A percentile compares a stretch with the other conserved stretches of the same genome.
phyloP scores from a whole-genome alignment of 1,139 yeast species.

The Blastobotrys proliferans region DNA sequence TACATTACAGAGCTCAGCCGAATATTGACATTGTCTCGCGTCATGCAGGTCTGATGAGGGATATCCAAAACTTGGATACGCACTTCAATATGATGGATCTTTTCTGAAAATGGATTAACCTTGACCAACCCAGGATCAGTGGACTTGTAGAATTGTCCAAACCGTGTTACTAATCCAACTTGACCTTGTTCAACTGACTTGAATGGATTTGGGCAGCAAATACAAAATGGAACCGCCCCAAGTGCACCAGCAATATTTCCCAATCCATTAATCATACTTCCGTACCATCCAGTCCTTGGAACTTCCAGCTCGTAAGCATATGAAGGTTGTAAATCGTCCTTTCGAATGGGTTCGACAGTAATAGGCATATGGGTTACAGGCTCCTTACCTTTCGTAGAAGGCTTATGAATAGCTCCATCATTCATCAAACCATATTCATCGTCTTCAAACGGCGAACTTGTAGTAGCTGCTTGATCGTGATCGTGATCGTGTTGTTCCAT shows the following conservation, averaged over 20 bases:
- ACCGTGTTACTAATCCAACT: constrained; percentile 65
- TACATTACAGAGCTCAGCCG: constrained; percentile 63
- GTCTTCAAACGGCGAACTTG: constrained; percentile 4
- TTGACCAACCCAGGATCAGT: constrained; percentile 69
- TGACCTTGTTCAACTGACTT: constrained; percentile 61
- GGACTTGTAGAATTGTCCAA: constrained; percentile 63
- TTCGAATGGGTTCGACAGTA: constrained; percentile 31
- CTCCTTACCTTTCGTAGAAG: background rate
- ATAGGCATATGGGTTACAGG: constrained; percentile 23
- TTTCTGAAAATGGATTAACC: constrained; percentile 64
- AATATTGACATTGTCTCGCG: constrained; percentile 65
- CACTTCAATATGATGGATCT: constrained; percentile 49
- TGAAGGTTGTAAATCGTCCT: constrained; percentile 37
- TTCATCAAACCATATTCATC: constrained; percentile 18
- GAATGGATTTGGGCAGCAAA: constrained; percentile 59
- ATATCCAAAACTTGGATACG: constrained; percentile 61
- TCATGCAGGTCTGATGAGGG: constrained; percentile 65
- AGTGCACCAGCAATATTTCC: constrained; percentile 51
- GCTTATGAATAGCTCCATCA: constrained; percentile 6
- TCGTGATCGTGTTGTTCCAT: background rate
- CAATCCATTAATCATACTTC: constrained; percentile 40
- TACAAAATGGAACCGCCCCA: constrained; percentile 57
- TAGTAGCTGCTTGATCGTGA: background rate
- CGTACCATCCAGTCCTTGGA: constrained; percentile 39
- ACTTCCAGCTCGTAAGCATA: constrained; percentile 37